Evolutionary conservation across 495 filamentous ascomycete genomes (phyloP).

Genomic region (Daldinia loculata): DNA sequence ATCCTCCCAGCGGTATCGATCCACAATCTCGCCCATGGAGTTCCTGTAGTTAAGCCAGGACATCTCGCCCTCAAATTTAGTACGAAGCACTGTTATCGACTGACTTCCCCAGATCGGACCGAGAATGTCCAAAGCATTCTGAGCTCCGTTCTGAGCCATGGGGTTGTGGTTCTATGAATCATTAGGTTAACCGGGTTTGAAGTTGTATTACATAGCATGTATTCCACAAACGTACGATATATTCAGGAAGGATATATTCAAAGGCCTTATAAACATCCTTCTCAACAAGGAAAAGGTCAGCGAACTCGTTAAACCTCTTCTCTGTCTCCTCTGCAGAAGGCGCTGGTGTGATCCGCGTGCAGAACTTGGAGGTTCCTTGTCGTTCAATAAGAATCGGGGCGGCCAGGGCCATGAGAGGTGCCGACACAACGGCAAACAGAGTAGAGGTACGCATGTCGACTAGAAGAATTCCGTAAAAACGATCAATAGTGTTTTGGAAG

Average conservation of each 20-base stretch:
- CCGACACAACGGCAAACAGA: slow-evolving; percentile 16
- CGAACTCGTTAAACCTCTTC: slow-evolving; percentile 46
- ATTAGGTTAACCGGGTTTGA: neutral
- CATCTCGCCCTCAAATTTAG: slow-evolving; percentile 44
- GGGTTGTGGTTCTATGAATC: slow-evolving; percentile 52
- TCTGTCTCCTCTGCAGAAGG: slow-evolving; percentile 41
- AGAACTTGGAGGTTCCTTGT: slow-evolving; percentile 27
- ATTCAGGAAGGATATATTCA: slow-evolving; percentile 48
- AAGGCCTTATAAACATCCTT: slow-evolving; percentile 52
- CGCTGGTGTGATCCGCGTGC: slow-evolving; percentile 30
- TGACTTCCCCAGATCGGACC: slow-evolving; percentile 45
- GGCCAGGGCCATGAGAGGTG: slow-evolving; percentile 21
- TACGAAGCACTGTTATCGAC: slow-evolving; percentile 42
- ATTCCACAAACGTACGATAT: slow-evolving; percentile 45
- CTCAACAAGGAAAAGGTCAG: slow-evolving; percentile 47
- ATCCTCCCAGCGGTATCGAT: slow-evolving; percentile 51
- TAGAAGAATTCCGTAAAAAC: neutral
- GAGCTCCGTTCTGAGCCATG: slow-evolving; percentile 47
- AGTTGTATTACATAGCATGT: neutral
- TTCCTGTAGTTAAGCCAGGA: slow-evolving; percentile 51
- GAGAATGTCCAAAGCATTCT: slow-evolving; percentile 50
- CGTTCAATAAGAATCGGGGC: neutral
- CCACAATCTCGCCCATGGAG: slow-evolving; percentile 47
- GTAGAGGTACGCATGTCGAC: slow-evolving; percentile 19
- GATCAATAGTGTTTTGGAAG: neutral